phyloP scores from a whole-genome alignment of 495 filamentous ascomycete species.

The Aspergillus ellipticus region DNA sequence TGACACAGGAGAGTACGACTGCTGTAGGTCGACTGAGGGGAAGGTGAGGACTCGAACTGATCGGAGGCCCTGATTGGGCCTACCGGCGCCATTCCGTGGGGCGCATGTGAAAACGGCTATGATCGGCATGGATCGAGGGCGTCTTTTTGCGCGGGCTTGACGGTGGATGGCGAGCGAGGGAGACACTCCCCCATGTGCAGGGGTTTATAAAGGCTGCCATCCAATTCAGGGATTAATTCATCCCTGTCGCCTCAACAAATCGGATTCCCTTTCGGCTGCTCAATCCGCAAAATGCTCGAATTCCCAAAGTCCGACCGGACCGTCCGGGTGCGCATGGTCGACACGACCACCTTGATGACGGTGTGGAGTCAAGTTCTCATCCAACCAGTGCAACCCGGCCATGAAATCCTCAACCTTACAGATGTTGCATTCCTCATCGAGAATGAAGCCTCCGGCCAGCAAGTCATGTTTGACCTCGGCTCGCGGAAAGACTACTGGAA shows the following conservation, averaged over 20 bases:
- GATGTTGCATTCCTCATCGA: conserved; percentile 34
- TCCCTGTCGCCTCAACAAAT: not conserved
- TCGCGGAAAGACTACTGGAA: conserved; percentile 30
- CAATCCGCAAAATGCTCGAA: not conserved
- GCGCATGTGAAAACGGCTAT: no score
- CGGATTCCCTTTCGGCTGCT: not conserved
- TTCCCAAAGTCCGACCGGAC: conserved; percentile 14
- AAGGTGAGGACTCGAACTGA: no score
- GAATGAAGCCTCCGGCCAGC: conserved; percentile 23
- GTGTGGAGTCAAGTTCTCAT: conserved; percentile 28
- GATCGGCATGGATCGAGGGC: no score
- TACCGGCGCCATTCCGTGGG: no score
- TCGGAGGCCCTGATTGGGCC: no score
- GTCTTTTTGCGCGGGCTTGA: no score
- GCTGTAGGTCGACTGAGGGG: no score
- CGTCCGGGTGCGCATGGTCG: conserved; percentile 33
- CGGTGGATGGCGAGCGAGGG: no score
- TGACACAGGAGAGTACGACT: no score
- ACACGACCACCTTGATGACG: conserved; percentile 31
- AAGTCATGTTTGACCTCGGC: conserved; percentile 30
- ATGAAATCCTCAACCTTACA: conserved; percentile 32
- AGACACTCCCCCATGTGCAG: no score
- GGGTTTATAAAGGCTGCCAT: no score
- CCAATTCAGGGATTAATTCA: not conserved
- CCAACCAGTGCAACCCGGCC: conserved; percentile 29